Evolutionary conservation across 306 rosid species (phyloP), one percentile per base, ranked within the genome.

Genomic region (Cercis canadensis): DNA sequence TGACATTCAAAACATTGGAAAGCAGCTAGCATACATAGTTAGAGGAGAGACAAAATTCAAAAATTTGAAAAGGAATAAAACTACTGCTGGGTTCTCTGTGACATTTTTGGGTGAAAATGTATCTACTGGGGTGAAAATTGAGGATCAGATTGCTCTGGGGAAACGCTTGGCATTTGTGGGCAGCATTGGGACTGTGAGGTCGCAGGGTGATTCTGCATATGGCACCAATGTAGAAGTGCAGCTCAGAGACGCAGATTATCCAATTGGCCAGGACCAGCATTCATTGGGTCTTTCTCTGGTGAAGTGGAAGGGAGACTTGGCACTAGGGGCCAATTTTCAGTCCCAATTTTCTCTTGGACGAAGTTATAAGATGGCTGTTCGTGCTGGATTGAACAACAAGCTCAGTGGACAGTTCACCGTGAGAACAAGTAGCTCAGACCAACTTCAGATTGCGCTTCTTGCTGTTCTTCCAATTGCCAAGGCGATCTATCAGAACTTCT

Each of bases 351-450:
- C 99, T 11, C 12, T 91, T 29, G 99, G 99, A 52, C 87, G 96
- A 60, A 81, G 83, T 82, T 91, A 89, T 81, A 95, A 95, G 87
- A 72, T 95, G 76, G 96, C 83, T 2, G 87, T 95, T 55, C 97
- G 99, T 29, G 96, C 96, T 37, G 96, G 90, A 76, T 80, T 95
- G 83, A 95, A 95, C 96, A 95, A 95, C 87, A 95, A 95, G 83
- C 85, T 82, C 66, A 91, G 96, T 18, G 99, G 99, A 50, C 99
- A 95, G 87, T 85, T 95, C 51, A 66, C 77, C 19, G 85, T 95
- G 67, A 82, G 89, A 84, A 91, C 96, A 36, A 91, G 97, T 76
- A 89, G 97, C 81, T 87, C 99, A n/a, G 99, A 94, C 68, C 97
- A 91, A 69, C 92, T 95, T 73, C 99, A 95, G 82, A 79, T 89